phyloP scores from a whole-genome alignment of 306 rosid species.

The Aeschynomene evenia region DNA sequence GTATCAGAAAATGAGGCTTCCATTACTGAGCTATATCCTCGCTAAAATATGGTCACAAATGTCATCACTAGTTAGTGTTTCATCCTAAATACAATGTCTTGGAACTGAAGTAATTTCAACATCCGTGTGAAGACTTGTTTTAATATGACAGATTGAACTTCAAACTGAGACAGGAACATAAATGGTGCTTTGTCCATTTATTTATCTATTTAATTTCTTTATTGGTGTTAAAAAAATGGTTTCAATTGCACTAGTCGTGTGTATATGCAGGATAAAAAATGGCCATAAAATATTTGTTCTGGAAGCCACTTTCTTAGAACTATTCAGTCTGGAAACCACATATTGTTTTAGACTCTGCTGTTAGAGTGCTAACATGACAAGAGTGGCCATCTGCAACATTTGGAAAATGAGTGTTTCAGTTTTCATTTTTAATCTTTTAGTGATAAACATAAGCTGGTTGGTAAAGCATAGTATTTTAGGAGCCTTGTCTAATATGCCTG shows the following conservation, averaged over 20 bases:
- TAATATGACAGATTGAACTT: too few relatives aligned
- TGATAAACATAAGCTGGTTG: too few relatives aligned
- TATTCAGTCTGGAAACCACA: background rate
- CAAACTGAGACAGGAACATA: background rate
- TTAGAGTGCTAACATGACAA: background rate
- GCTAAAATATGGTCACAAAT: background rate
- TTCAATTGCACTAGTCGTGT: background rate
- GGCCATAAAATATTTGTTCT: background rate
- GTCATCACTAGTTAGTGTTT: background rate
- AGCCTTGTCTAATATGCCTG: too few relatives aligned
- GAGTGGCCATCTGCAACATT: background rate
- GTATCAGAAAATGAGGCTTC: background rate
- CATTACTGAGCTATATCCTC: constrained; percentile 26
- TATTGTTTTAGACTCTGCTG: background rate
- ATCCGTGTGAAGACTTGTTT: background rate
- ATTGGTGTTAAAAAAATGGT: background rate
- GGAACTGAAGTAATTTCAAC: background rate
- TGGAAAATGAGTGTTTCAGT: too few relatives aligned
- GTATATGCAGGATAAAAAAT: background rate
- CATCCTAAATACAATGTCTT: background rate
- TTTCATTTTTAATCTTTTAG: too few relatives aligned
- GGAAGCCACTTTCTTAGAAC: background rate
- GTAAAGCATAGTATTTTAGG: too few relatives aligned
- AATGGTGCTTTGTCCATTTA: background rate
- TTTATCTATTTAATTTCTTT: background rate